These are phyloP conservation scores for Nasturtium officinale DNA, from an alignment of 345 rosid genomes.

Conservation along the genomic window DNA sequence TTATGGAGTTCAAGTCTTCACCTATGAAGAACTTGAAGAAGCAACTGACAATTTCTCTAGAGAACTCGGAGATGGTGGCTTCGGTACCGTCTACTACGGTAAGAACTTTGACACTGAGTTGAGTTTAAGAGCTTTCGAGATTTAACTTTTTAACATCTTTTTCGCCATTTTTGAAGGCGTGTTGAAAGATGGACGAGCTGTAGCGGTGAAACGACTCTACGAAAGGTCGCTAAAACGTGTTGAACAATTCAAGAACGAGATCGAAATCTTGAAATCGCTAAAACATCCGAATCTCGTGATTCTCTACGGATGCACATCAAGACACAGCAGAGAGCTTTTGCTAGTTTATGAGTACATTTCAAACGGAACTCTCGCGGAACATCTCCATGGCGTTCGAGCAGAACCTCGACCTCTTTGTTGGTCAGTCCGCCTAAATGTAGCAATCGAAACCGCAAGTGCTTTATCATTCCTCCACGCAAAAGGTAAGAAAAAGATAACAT, in stretches of 20 bases:
- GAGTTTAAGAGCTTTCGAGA: neutral
- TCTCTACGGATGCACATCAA: constrained; percentile 76
- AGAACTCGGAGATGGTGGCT: constrained; percentile 93
- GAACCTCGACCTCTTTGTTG: constrained; percentile 60
- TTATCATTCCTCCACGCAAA: constrained; percentile 60
- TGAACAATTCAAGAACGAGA: constrained; percentile 81
- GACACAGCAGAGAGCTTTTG: constrained; percentile 76
- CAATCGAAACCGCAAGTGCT: constrained; percentile 82
- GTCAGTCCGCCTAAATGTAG: constrained; percentile 69
- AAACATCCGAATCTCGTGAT: constrained; percentile 73
- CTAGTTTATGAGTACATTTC: constrained; percentile 84
- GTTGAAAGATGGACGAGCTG: constrained; percentile 72
- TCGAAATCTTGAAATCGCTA: constrained; percentile 65
- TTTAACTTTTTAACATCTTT: neutral
- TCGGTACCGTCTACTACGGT: constrained; percentile 89
- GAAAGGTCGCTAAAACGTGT: constrained; percentile 67
- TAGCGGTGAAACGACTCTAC: constrained; percentile 80
- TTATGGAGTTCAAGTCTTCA: constrained; percentile 75
- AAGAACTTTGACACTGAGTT: constrained; percentile 1
- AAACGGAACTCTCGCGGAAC: constrained; percentile 91
- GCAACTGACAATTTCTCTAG: constrained; percentile 78
- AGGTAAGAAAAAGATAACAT: constrained; percentile 32
- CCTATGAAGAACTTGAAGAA: constrained; percentile 69
- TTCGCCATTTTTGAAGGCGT: constrained; percentile 47
- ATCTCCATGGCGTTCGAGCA: constrained; percentile 65